Evolutionary conservation across 2,329 filamentous ascomycete species (phyloP).

Genomic region (Pestalotiopsis sp.): DNA sequence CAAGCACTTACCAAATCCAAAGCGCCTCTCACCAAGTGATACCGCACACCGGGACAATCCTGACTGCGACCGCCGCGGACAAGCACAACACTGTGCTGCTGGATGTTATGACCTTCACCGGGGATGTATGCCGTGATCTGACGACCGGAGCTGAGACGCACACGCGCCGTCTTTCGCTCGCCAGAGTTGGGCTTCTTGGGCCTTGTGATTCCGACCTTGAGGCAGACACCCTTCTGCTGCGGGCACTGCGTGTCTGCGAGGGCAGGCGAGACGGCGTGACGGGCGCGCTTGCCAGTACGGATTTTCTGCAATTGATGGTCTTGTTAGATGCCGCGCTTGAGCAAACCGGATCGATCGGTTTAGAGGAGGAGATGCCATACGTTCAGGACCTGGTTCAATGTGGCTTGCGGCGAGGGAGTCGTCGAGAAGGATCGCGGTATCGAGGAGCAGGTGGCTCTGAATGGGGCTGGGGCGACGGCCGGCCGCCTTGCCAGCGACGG

Average conservation of each 20-base stretch:
- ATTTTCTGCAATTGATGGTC: conserved; percentile 56
- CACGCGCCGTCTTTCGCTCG: conserved; percentile 92
- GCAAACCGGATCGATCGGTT: neutral
- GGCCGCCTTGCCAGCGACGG: conserved; percentile 30
- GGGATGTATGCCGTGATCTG: conserved; percentile 93
- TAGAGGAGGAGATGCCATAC: conserved; percentile 31
- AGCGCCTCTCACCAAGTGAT: conserved; percentile 88
- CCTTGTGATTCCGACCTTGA: conserved; percentile 90
- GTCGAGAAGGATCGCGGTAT: conserved; percentile 52
- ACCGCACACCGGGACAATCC: conserved; percentile 98
- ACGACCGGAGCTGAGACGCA: conserved; percentile 83
- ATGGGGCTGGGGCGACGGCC: conserved; percentile 27
- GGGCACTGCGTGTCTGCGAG: conserved; percentile 70
- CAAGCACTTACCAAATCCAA: conserved; percentile 79
- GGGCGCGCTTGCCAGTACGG: conserved; percentile 75
- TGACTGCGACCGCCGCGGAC: conserved; percentile 91
- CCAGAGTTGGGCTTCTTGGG: conserved; percentile 99
- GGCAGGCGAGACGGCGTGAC: conserved; percentile 86
- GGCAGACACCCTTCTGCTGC: conserved; percentile 90
- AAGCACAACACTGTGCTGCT: conserved; percentile 96
- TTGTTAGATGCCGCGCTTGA: neutral
- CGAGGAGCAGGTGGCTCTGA: conserved; percentile 15
- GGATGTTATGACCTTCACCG: conserved; percentile 97
- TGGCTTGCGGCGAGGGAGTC: conserved; percentile 59
- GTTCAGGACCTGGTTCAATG: conserved; percentile 72